phyloP scores from a whole-genome alignment of 2,329 filamentous ascomycete species.

The Pseudogymnoascus sp. region DNA sequence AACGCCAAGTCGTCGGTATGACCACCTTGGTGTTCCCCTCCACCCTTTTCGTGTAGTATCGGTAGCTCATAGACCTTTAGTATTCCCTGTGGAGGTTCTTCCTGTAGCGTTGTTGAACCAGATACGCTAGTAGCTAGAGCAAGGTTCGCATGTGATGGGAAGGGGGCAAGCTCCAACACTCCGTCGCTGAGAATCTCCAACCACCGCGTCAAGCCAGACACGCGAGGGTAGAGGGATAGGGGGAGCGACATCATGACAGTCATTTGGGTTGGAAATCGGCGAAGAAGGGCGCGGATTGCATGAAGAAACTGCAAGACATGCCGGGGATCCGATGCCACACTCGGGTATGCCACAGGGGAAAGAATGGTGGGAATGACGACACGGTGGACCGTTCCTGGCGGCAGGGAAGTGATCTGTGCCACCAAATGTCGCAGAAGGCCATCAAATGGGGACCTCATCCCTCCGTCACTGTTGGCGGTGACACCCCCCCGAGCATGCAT shows the following conservation, averaged over 20 bases:
- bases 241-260: conserved; percentile 72
- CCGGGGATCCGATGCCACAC: conserved; percentile 59
- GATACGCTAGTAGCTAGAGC: conserved; percentile 34
- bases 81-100: conserved; percentile 79
- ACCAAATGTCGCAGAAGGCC: conserved; percentile 54
- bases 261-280: conserved; percentile 55
- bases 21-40: conserved; percentile 57
- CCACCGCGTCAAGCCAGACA: conserved; percentile 71
- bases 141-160: conserved; percentile 48
- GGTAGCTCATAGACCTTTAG: conserved; percentile 76
- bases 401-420: conserved; percentile 47
- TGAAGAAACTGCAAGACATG: conserved; percentile 77
- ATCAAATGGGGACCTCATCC: conserved; percentile 49
- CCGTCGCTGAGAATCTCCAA: conserved; percentile 79
- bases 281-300: conserved; percentile 64
- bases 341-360: conserved; percentile 75
- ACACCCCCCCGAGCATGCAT: conserved; percentile 25
- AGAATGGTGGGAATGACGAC: conserved; percentile 78
- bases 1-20: conserved; percentile 85
- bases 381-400: conserved; percentile 62
- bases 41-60: conserved; percentile 79
- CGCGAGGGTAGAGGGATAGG: conserved; percentile 69
- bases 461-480: conserved; percentile 24
- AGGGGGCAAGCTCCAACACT: conserved; percentile 73
- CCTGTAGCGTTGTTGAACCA: conserved; percentile 44